Evolutionary conservation across 257 asterid species (phyloP).

Genomic region (Voacanga thouarsii): DNA sequence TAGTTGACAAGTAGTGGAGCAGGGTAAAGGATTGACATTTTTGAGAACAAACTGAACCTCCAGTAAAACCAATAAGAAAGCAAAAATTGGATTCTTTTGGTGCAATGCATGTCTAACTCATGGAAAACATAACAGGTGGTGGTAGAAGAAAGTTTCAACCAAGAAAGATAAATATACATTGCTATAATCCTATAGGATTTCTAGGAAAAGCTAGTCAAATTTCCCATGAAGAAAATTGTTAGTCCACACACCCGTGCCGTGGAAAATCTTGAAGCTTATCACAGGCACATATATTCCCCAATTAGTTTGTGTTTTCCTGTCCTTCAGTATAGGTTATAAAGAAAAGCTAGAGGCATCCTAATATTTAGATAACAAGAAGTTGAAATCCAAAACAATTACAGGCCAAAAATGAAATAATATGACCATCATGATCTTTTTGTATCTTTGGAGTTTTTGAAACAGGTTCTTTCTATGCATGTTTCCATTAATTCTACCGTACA

Average conservation of each 20-base stretch:
- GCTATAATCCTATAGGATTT: background rate
- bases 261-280: no score
- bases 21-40: background rate
- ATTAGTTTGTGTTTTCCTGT: background rate
- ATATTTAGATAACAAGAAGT: background rate
- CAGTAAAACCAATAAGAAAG: background rate
- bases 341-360: background rate
- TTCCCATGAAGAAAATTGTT: background rate
- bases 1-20: background rate
- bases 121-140: background rate
- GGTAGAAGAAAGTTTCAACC: background rate
- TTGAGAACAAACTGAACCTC: background rate
- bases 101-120: background rate
- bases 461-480: no score
- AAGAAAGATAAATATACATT: background rate
- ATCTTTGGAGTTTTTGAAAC: no score
- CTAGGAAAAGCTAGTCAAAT: background rate
- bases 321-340: background rate
- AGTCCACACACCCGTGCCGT: background rate
- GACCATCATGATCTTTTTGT: background rate
- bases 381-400: background rate
- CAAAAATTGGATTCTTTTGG: background rate
- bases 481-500: no score
- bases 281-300: no score
- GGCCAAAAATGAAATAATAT: background rate